Evolutionary conservation across 2,329 filamentous ascomycete species (phyloP).

Genomic region (Orbilia oligospora): DNA sequence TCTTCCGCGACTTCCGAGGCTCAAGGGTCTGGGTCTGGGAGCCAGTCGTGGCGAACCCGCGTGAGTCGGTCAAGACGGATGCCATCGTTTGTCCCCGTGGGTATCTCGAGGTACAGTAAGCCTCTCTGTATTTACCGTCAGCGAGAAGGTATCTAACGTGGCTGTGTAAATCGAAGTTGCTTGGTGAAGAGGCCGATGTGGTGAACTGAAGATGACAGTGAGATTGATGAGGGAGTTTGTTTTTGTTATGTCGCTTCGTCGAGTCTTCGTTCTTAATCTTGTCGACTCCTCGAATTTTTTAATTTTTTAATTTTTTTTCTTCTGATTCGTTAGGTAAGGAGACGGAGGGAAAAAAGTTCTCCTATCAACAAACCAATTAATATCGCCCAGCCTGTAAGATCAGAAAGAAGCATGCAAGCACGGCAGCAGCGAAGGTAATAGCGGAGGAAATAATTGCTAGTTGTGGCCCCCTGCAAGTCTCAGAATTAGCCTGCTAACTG

Average conservation of each 20-base stretch:
- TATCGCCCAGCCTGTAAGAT: constrained; percentile 15
- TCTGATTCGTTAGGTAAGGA: constrained; percentile 20
- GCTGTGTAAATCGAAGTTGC: constrained; percentile 12
- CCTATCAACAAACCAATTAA: constrained; percentile 28
- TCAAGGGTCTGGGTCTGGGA: constrained; percentile 56
- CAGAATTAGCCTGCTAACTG: constrained; percentile 18
- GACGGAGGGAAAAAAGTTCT: constrained; percentile 25
- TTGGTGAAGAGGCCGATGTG: constrained; percentile 5
- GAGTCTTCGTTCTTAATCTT: not conserved
- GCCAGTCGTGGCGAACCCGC: constrained; percentile 44
- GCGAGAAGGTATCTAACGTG: constrained; percentile 35
- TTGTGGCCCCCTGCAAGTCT: constrained; percentile 8
- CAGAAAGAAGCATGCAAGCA: constrained; percentile 12
- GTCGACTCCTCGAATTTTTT: not conserved
- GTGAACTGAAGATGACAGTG: not conserved
- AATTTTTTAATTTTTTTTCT: constrained; percentile 12
- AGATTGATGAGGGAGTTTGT: not conserved
- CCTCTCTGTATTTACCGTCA: not conserved
- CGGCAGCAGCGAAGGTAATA: constrained; percentile 7
- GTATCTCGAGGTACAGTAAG: not conserved
- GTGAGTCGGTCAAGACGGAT: constrained; percentile 46
- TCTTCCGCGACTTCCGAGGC: constrained; percentile 59
- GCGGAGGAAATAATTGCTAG: not conserved
- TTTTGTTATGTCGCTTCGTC: not conserved
- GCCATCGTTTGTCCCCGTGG: constrained; percentile 34